These are phyloP conservation scores for Chlamydomonas incerta DNA, from an alignment of 139 green algal species.

Conservation along the genomic window DNA sequence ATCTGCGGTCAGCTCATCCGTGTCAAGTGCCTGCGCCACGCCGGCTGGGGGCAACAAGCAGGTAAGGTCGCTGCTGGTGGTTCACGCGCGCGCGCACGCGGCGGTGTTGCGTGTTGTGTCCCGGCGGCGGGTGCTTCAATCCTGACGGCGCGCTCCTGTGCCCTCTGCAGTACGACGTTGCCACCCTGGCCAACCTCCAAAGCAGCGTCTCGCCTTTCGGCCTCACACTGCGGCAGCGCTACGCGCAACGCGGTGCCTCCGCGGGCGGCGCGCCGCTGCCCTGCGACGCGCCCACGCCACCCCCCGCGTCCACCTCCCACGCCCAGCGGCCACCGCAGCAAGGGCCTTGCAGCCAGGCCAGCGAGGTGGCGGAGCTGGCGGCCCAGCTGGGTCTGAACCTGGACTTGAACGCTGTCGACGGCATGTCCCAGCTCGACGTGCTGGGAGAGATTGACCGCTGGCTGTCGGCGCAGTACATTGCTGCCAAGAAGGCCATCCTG, in stretches of 20 bases:
- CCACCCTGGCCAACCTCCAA: background rate
- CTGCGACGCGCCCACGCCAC: background rate
- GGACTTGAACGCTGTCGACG: background rate
- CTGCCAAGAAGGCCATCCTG: background rate
- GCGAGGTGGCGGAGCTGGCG: background rate
- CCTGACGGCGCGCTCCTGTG: too few species aligned
- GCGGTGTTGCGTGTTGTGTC: too few species aligned
- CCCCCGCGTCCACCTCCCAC: background rate
- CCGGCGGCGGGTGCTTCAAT: too few species aligned
- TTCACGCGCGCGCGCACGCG: too few species aligned
- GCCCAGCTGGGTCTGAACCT: background rate
- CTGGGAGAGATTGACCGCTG: slow-evolving; percentile 9
- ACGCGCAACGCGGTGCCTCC: background rate
- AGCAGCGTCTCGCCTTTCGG: slow-evolving; percentile 16
- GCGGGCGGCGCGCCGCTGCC: background rate
- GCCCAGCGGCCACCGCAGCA: too few species aligned
- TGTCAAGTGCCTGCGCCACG: too few species aligned
- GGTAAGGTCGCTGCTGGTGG: too few species aligned
- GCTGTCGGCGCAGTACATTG: slow-evolving; percentile 11
- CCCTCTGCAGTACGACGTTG: background rate
- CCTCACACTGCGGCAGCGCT: background rate
- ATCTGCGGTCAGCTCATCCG: too few species aligned
- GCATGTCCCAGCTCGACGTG: background rate
- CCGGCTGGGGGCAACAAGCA: background rate
- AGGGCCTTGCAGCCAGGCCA: background rate